phyloP scores from a whole-genome alignment of 1,284 basidiomycete species.

The Vanrija sp. region DNA sequence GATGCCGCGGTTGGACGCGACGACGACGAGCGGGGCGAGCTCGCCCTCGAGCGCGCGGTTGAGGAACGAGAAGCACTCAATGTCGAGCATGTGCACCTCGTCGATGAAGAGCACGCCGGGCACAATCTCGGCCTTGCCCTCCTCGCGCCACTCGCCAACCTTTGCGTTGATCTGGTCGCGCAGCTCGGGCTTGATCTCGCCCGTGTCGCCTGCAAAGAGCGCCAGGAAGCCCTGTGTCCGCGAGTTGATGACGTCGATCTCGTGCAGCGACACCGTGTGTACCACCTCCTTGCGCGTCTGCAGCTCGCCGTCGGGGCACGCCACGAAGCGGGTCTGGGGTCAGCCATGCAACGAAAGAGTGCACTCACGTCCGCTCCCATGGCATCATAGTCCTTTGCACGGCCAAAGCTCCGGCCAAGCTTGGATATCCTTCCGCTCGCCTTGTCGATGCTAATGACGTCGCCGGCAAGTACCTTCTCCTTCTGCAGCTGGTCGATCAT shows the following conservation, averaged over 20 bases:
- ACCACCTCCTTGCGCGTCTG: slow-evolving; percentile 96
- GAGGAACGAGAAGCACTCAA: slow-evolving; percentile 98
- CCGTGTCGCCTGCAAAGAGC: slow-evolving; percentile 80
- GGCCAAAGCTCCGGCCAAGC: slow-evolving; percentile 89
- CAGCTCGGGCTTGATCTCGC: slow-evolving; percentile 97
- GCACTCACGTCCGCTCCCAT: slow-evolving; percentile 90
- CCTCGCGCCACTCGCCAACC: slow-evolving; percentile 96
- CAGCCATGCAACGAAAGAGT: not conserved
- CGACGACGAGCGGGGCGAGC: slow-evolving; percentile 90
- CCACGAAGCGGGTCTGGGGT: slow-evolving; percentile 86
- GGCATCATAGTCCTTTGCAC: slow-evolving; percentile 96
- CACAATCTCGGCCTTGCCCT: slow-evolving; percentile 96
- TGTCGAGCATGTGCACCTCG: slow-evolving; percentile 99
- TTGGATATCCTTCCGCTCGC: slow-evolving; percentile 96
- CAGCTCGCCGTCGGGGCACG: slow-evolving; percentile 95
- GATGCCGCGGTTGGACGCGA: slow-evolving; percentile 97
- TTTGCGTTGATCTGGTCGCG: slow-evolving; percentile 96
- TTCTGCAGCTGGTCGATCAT: slow-evolving; percentile 98
- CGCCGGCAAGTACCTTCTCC: slow-evolving; percentile 94
- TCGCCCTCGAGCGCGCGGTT: slow-evolving; percentile 94
- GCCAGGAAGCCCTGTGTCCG: slow-evolving; percentile 80
- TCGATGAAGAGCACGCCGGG: slow-evolving; percentile 92
- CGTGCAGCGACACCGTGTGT: slow-evolving; percentile 94
- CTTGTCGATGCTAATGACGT: slow-evolving; percentile 96
- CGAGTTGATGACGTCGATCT: slow-evolving; percentile 99